A percentile compares a stretch with the other conserved stretches of the same genome.
phyloP scores from a whole-genome alignment of 345 rosid species.

The Salix dunnii region DNA sequence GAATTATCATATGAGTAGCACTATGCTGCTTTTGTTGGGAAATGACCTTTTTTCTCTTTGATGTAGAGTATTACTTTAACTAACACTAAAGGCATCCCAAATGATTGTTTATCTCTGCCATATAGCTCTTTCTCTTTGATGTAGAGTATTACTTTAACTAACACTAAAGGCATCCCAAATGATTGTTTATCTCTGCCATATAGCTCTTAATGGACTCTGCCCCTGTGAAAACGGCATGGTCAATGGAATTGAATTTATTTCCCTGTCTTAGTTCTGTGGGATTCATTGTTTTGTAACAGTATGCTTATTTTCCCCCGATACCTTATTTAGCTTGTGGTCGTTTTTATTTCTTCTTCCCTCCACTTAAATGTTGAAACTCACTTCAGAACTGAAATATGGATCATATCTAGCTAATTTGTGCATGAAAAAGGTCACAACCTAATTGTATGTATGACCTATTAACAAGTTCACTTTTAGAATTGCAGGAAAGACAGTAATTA shows the following conservation, averaged over 20 bases:
- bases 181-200: not conserved
- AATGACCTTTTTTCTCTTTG: not conserved
- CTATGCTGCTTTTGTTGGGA: not conserved
- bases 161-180: not conserved
- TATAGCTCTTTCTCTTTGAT: not conserved
- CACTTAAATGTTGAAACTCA: not conserved
- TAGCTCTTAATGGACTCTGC: not conserved
- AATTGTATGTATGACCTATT: not conserved
- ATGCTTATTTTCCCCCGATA: not conserved
- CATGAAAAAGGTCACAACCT: not conserved
- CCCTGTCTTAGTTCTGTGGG: not conserved
- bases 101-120: not conserved
- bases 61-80: not conserved
- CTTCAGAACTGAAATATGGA: not conserved
- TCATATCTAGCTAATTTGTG: not conserved
- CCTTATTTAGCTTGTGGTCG: not conserved
- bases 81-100: not conserved
- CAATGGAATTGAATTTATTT: slow-evolving; percentile 4
- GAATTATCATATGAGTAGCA: not conserved
- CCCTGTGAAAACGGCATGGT: not conserved
- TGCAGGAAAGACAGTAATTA: slow-evolving; percentile 78
- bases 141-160: not conserved
- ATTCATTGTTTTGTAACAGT: not conserved
- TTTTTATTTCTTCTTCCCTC: not conserved
- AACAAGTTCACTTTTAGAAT: slow-evolving; percentile 19